Base-by-base conservation (phyloP, 495 filamentous ascomycete genomes). In the Aspergillus hancockii region DNA sequence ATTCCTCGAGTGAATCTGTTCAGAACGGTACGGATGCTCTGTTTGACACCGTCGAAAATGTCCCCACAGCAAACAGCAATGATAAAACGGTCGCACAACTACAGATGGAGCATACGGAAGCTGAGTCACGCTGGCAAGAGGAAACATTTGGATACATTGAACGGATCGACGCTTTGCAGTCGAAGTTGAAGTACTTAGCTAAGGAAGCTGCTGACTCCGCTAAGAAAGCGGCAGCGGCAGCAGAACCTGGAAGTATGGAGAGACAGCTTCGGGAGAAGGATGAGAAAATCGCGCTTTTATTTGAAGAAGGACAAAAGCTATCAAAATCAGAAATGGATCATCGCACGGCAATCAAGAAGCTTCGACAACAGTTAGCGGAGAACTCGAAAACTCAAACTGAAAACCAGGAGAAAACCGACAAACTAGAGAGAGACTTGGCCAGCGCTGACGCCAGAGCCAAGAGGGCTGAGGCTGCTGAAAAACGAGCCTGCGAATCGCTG, bases 261-360 rank as follows among this genome's bases (percentile, higher is more conserved):
- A 90, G 87, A 68, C 90, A 89, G 64, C 73, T 97, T 9, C 86
- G 90, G 9, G 92, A 94, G 67, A 93, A 92, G 59, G 91, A 97
- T 60, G 91, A 93, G 63, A 88, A 90, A 62, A 94, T 97, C 57
- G 90, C 91, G 6, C 78, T 92, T 43, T 76, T 98, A 14, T 88
- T 98, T 73, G 88, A 95, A 65, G 94, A 98, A 73, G 94, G 95
- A 0, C 91, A 96, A 67, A 92, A 90, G 59, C 81, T 98, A 12
- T 90, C 89, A 4, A 90, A 88, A 64, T 88, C 85, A 16, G 94
- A 98, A 63, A 81, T 97, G 65, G 89, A 90, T 63, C 87, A 94
- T 60, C 80, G 92, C 41, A 87, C 84, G 14, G 87, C 86, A 2
- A 87, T 98, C 61, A 97, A 93, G 75, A 93, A 90, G 68, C 72